Percentiles rank a stretch among this genome's conserved stretches.
Conservation (phyloP, 805 yeast species). For the Candida yuanshanica region DNA sequence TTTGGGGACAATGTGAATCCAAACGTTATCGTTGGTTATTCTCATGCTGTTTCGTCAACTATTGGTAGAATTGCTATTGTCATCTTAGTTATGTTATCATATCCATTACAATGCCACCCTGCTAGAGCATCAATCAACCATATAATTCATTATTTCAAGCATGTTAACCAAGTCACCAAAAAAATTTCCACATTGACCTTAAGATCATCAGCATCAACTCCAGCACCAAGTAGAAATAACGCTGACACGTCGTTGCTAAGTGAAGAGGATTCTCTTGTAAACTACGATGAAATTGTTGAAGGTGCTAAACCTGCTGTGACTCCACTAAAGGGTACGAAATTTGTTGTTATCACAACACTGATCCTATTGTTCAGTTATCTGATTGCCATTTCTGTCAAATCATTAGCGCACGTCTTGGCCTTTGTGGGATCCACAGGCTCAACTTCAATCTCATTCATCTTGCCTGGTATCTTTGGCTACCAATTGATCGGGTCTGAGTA, state of each 20-base stretch:
- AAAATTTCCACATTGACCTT: constrained; percentile 11
- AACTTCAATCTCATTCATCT: constrained; percentile 82
- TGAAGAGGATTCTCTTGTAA: constrained; percentile 9
- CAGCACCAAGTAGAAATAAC: not conserved
- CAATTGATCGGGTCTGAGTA: constrained; percentile 53
- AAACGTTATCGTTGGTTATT: constrained; percentile 75
- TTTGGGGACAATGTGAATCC: constrained; percentile 79
- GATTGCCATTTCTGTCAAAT: constrained; percentile 60
- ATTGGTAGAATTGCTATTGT: constrained; percentile 80
- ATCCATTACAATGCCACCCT: constrained; percentile 88
- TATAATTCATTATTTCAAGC: constrained; percentile 47
- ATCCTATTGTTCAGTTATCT: constrained; percentile 52
- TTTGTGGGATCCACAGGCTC: constrained; percentile 93
- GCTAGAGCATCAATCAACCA: constrained; percentile 79
- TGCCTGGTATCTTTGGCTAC: constrained; percentile 86
- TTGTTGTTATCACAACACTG: constrained; percentile 44
- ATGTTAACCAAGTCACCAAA: constrained; percentile 19
- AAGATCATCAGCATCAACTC: not conserved
- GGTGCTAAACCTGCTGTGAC: constrained; percentile 20
- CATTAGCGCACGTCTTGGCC: constrained; percentile 78
- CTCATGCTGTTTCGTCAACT: constrained; percentile 57
- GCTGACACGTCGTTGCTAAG: not conserved
- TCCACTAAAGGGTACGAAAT: constrained; percentile 31
- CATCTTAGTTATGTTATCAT: constrained; percentile 73
- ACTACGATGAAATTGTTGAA: constrained; percentile 29